Base-by-base conservation (phyloP, 2,329 filamentous ascomycete species). In the Colletotrichum neosansevieriae region DNA sequence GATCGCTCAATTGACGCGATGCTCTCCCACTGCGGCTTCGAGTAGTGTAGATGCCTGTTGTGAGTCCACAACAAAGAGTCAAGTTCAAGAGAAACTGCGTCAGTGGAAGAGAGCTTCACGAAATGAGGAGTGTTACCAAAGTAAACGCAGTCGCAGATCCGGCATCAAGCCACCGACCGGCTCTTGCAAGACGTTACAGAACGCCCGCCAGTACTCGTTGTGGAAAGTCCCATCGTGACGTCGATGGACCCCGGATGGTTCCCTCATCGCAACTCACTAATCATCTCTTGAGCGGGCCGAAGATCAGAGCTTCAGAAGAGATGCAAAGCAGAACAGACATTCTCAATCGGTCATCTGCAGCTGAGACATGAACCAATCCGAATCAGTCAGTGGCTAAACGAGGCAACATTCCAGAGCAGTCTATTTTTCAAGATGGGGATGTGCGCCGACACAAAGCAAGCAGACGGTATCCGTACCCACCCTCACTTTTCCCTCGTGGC, bases 271-370 rank as follows among this genome's bases (percentile, higher is more conserved):
- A 58, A 24, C 21, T 57, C 34, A 9, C 17, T 34, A 10, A 51
- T 7, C 58, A 42, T 67, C 50, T 34, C 32, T 50, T 63, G 2
- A 15, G 36, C 59, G 44, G 51, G 17, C 59, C 51, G 51, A 67
- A 63, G 15, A 63, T 67, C 64, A 57, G n/a, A n/a, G n/a, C n/a
- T n/a, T n/a, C n/a, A n/a, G 64, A 67, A 36, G 15, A 63, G 15
- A 63, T 19, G 5, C 12, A 21, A 42, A 21, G 34, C 57, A 29
- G 58, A 42, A 57, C 50, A 45, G 58, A 40, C 51, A 58, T 42
- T 24, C 9, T 34, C 58, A 3, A n/a, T 7, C 19, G 17, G 13
- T 12, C 15, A 57, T 50, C 36, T 10, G 32, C 32, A 57, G 19
- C 45, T 34, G 32, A 57, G 45, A 64, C 63, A 58, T 17, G 6